A percentile compares a stretch with the other conserved stretches of the same genome.
Conservation (phyloP, 192 early-diverging fungal genomes). For the Paraglomus brasilianum region DNA sequence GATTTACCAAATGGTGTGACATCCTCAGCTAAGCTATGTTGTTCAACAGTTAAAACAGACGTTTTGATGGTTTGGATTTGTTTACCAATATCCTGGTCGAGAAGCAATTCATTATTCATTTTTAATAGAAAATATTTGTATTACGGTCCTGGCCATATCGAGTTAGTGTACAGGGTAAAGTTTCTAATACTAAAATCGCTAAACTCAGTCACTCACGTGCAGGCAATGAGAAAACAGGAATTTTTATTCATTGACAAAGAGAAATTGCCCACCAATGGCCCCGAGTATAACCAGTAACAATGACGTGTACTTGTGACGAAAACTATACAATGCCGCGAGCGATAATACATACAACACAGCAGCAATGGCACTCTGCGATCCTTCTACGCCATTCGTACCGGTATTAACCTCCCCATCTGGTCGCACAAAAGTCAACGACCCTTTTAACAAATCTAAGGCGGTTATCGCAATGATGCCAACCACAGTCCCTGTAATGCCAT, state of each 20-base stretch:
- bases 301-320: neutral
- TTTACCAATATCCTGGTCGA: no score
- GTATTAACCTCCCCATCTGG: neutral
- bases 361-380: slow-evolving; percentile 8
- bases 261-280: slow-evolving; percentile 29
- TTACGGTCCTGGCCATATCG: no score
- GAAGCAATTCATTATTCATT: no score
- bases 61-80: no score
- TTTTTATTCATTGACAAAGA: slow-evolving; percentile 22
- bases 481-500: slow-evolving; percentile 31
- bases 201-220: neutral
- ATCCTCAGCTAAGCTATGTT: no score
- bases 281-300: slow-evolving; percentile 19
- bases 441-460: slow-evolving; percentile 28
- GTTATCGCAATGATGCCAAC: slow-evolving; percentile 35
- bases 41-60: no score
- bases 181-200: no score
- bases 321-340: neutral
- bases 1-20: no score
- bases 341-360: slow-evolving; percentile 24
- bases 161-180: no score
- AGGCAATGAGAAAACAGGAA: neutral
- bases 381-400: neutral
- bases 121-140: no score
- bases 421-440: neutral